These are phyloP conservation scores for Dalbergia oliveri DNA, from an alignment of 306 rosid species.

Conservation along the genomic window DNA sequence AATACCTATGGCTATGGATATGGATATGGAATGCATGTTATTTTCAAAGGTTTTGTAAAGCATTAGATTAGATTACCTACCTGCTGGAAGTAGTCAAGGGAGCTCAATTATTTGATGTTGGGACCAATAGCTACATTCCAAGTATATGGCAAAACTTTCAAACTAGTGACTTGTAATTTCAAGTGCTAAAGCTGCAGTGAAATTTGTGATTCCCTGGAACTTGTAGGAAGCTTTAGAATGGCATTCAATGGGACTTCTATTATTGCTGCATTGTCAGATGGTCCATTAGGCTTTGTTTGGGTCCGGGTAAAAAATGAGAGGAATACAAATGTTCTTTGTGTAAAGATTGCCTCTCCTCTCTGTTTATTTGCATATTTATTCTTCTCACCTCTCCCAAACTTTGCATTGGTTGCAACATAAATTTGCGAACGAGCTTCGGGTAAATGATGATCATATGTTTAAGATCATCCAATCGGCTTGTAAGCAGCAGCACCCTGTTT, in stretches of 20 bases:
- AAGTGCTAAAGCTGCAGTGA: not conserved
- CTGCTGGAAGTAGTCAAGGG: not conserved
- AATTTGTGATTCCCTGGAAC: not conserved
- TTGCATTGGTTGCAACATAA: constrained; percentile 4
- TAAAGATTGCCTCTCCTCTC: not conserved
- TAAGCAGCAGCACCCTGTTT: not conserved
- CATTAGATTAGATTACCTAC: not conserved
- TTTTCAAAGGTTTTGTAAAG: not conserved
- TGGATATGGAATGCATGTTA: not conserved
- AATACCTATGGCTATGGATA: not conserved
- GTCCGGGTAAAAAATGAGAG: not conserved
- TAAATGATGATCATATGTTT: not conserved
- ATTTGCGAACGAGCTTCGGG: not conserved
- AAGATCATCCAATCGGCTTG: not conserved
- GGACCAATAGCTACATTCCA: not conserved
- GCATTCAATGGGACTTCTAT: not conserved
- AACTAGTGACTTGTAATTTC: not conserved
- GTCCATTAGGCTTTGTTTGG: not conserved
- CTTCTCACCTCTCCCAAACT: constrained; percentile 19
- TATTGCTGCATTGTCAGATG: not conserved
- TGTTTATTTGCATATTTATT: not conserved
- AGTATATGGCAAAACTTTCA: not conserved
- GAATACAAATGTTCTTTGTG: not conserved
- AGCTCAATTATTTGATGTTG: not conserved
- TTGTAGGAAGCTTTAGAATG: too few species aligned